These are phyloP conservation scores for Botrytis fabae DNA, from an alignment of 2,329 filamentous ascomycete genomes.

Conservation along the genomic window DNA sequence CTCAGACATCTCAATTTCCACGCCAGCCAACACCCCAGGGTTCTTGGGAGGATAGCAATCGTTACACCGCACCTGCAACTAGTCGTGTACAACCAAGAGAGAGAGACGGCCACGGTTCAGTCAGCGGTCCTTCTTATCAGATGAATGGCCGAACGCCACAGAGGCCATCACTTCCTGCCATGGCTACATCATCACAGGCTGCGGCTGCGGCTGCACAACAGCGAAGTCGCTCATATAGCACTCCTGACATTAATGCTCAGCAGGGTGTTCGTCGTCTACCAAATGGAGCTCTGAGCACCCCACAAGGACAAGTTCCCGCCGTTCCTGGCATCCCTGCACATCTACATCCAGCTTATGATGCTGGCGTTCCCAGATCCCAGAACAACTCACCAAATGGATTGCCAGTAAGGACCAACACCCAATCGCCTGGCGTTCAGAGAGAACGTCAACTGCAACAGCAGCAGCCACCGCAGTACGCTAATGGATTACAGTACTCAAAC, in stretches of 20 bases:
- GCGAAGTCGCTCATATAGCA: constrained; percentile 87
- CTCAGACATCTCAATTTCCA: constrained; percentile 78
- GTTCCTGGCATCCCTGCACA: constrained; percentile 78
- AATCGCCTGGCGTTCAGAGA: constrained; percentile 68
- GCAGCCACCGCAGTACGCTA: constrained; percentile 44
- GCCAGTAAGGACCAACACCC: constrained; percentile 67
- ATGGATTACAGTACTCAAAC: constrained; percentile 40
- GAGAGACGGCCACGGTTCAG: constrained; percentile 67
- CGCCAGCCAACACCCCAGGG: constrained; percentile 69
- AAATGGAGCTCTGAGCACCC: constrained; percentile 50
- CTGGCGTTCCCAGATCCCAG: constrained; percentile 73
- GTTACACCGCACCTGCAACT: constrained; percentile 87
- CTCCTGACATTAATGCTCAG: constrained; percentile 82
- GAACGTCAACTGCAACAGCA: constrained; percentile 48
- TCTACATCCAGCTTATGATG: constrained; percentile 59
- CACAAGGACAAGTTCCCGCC: constrained; percentile 54
- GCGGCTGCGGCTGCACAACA: constrained; percentile 53
- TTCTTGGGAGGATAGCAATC: constrained; percentile 69
- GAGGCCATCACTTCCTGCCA: constrained; percentile 76
- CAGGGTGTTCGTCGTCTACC: constrained; percentile 51
- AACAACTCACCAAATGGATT: constrained; percentile 74
- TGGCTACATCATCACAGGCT: constrained; percentile 55
- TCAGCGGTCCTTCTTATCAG: constrained; percentile 52
- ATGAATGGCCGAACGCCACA: constrained; percentile 65
- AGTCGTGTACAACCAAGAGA: constrained; percentile 68